Percentiles rank a stretch among this genome's conserved stretches.
Evolutionary conservation across 805 yeast genomes (phyloP).

Genomic region (Metschnikowia henanensis): DNA sequence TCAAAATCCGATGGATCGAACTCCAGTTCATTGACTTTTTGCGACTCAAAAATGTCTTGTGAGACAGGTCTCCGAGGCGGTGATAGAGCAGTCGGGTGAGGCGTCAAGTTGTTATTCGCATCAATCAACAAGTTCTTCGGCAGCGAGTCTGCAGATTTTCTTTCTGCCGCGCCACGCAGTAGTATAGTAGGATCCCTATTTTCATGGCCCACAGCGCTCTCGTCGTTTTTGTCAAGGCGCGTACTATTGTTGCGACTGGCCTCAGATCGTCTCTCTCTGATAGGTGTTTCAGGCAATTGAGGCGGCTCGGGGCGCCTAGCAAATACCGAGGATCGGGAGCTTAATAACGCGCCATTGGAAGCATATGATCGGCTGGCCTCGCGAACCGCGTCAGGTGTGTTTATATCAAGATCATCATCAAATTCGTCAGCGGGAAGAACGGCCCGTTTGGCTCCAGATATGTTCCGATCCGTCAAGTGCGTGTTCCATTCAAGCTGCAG

Average conservation of each 20-base stretch:
- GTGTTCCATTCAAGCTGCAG: conserved; percentile 8
- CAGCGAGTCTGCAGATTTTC: conserved; percentile 1
- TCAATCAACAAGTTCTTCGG: conserved; percentile 22
- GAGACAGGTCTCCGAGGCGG: conserved; percentile 3
- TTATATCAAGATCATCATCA: conserved; percentile 7
- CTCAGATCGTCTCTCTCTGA: not conserved
- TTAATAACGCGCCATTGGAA: not conserved
- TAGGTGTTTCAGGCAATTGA: conserved; percentile 2
- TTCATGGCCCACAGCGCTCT: not conserved
- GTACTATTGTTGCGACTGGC: not conserved
- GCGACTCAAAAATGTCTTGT: not conserved
- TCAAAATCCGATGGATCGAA: conserved; percentile 27
- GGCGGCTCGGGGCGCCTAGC: not conserved
- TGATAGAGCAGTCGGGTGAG: conserved; percentile 9
- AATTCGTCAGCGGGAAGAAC: conserved; percentile 4
- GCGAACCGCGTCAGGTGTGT: conserved; percentile 5
- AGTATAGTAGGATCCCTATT: not conserved
- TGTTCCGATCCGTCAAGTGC: conserved; percentile 3
- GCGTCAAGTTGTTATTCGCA: conserved; percentile 26
- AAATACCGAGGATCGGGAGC: not conserved
- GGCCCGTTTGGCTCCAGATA: not conserved
- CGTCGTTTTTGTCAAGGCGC: not conserved
- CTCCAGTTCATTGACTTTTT: conserved; percentile 18
- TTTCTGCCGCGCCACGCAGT: not conserved
- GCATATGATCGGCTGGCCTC: not conserved